These are phyloP conservation scores for Yamadazyma atmosphaerica DNA, from an alignment of 1,139 yeast genomes.

Conservation along the genomic window DNA sequence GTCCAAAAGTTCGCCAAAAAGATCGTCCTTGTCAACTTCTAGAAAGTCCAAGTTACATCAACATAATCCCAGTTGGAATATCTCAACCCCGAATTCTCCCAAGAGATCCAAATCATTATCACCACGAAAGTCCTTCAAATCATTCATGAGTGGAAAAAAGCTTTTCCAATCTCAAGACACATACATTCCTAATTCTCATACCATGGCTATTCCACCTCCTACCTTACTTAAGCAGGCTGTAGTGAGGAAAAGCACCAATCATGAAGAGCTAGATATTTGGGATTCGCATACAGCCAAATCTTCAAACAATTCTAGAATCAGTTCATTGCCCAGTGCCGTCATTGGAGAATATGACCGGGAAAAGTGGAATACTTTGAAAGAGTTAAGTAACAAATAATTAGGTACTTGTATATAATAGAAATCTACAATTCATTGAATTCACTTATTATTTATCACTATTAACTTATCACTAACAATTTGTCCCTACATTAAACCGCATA, in stretches of 20 bases:
- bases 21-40: conserved; percentile 26
- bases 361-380: conserved; percentile 58
- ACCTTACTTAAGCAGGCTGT: conserved; percentile 20
- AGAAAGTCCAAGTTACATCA: conserved; percentile 4
- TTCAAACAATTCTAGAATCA: conserved; percentile 41
- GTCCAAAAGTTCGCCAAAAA: conserved; percentile 27
- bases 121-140: conserved; percentile 12
- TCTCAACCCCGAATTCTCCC: too few relatives aligned
- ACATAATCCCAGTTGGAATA: too few relatives aligned
- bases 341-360: conserved; percentile 66
- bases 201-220: conserved; percentile 12
- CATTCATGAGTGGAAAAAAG: conserved; percentile 6
- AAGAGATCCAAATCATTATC: conserved; percentile 8
- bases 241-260: conserved; percentile 14
- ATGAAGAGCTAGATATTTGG: conserved; percentile 38
- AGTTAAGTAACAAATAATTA: conserved; percentile 15
- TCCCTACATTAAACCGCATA: too few relatives aligned
- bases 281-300: conserved; percentile 38
- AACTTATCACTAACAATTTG: too few relatives aligned
- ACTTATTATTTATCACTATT: too few relatives aligned
- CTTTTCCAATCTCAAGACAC: too few relatives aligned
- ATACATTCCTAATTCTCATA: neutral
- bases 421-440: too few relatives aligned
- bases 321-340: conserved; percentile 57
- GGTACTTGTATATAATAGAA: neutral